phyloP scores from a whole-genome alignment of 73 alveolate genomes.

The Breviolum minutum region DNA sequence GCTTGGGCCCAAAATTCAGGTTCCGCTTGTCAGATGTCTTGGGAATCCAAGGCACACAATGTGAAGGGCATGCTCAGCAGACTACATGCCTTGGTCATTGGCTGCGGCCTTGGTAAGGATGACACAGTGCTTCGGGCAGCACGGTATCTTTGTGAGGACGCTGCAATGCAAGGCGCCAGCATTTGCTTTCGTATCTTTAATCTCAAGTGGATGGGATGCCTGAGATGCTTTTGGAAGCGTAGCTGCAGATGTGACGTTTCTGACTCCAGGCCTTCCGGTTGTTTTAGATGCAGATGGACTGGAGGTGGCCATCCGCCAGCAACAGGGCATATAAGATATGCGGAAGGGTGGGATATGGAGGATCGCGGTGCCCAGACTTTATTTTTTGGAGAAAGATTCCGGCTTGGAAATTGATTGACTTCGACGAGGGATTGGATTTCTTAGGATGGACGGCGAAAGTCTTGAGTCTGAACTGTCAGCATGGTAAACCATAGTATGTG shows the following conservation, averaged over 20 bases:
- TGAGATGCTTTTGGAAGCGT: background rate
- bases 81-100: conserved; percentile 64
- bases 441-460: no score
- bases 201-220: background rate
- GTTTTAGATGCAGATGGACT: conserved; percentile 77
- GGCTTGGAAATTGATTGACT: background rate
- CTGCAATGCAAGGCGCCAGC: background rate
- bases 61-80: background rate
- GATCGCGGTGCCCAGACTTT: no score
- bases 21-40: background rate
- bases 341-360: no score
- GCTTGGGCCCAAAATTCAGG: background rate
- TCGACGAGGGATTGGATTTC: background rate
- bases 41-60: background rate
- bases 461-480: no score
- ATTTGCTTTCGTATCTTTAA: background rate
- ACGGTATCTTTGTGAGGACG: background rate
- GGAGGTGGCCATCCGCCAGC: conserved; percentile 23
- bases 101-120: conserved; percentile 64
- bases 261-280: conserved; percentile 12
- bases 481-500: no score
- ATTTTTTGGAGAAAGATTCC: no score
- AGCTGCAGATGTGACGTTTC: background rate
- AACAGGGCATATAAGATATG: background rate
- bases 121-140: conserved; percentile 13